Base-by-base conservation (phyloP, 192 early-diverging fungal species). In the Coemansia umbellata region DNA sequence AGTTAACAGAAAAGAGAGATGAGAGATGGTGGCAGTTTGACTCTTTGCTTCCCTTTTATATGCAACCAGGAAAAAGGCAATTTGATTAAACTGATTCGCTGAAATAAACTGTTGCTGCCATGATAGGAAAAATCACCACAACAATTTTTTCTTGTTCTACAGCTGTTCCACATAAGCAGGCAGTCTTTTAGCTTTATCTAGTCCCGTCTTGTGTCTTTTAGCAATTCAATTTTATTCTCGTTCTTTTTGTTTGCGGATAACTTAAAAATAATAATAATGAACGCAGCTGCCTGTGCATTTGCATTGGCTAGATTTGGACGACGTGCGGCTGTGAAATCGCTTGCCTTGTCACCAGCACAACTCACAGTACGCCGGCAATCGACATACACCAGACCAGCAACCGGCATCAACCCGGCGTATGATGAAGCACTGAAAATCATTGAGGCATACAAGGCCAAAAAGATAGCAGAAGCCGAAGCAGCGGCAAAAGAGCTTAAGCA, bases 351-450 rank as follows among this genome's bases (percentile, higher is more conserved):
- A 7, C 43, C 2, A 8, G 21, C 26, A 19, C 43, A 45, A 45
- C 3, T 4, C 3, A 26, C 54, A 31, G 32, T 47, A 22, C 52
- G 66, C 15, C 37, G 53, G 36, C 64, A 74, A 60, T 74, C 71
- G 18, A 66, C 71, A 27, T 84, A 83, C 60, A 61, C 49, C 49
- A 60, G 58, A 39, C 81, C 82, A 11, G 70, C 80, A 18, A 53
- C 73, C 15, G 81, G 81, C 27, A 79, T 84, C 35, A 85, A 87
- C 52, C 76, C 78, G 8, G 85, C 86, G 21, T 90, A 85, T 65
- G 88, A 88, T 37, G 84, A 88, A 54, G 88, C 88, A 8, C 53
- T 90, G n/a, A 83, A 85, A 57, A 58, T 86, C 28, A 86, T 90
- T 35, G 63, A 77, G 31, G 53, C 75, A 8, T 85, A 88, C 60